These are phyloP conservation scores for Coccinonectria pachysandricola DNA, from an alignment of 2,329 filamentous ascomycete species.

Conservation along the genomic window DNA sequence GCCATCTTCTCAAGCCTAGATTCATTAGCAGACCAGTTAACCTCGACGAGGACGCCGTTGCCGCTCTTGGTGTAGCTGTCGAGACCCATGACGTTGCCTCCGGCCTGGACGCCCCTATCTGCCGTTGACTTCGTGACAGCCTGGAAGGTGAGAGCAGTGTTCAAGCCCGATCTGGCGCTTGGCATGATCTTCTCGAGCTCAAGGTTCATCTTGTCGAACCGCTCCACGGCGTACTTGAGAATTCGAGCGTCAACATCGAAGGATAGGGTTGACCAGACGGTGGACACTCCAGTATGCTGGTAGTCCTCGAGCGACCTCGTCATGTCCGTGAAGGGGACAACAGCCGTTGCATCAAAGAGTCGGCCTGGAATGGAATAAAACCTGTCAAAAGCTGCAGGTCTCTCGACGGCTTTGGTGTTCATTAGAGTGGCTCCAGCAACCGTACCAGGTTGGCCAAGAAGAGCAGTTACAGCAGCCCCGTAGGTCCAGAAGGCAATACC, in stretches of 20 bases:
- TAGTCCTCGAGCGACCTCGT: conserved; percentile 1
- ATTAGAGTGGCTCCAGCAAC: conserved; percentile 10
- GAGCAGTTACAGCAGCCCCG: conserved; percentile 10
- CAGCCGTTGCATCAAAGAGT: conserved; percentile 9
- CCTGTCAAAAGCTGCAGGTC: conserved; percentile 15
- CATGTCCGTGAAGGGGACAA: conserved; percentile 7
- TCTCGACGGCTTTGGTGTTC: conserved; percentile 9
- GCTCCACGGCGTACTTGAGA: conserved; percentile 20
- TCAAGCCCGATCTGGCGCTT: conserved; percentile 14
- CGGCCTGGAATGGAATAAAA: conserved; percentile 10
- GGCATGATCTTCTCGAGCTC: conserved; percentile 17
- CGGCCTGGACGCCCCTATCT: conserved; percentile 11
- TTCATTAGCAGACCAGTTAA: no score
- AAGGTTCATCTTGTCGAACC: conserved; percentile 15
- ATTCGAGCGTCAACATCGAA: conserved; percentile 16
- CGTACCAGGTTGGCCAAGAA: conserved; percentile 8
- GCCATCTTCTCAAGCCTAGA: no score
- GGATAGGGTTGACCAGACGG: conserved; percentile 11
- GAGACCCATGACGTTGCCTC: conserved; percentile 25
- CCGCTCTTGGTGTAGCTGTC: no score
- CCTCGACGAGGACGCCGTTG: no score
- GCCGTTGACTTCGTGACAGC: conserved; percentile 18
- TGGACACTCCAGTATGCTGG: conserved; percentile 21
- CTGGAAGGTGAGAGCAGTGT: conserved; percentile 22
- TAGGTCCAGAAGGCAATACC: conserved; percentile 11